Evolutionary conservation across 1,139 yeast genomes (phyloP), one percentile per base, ranked within the genome.

Genomic region (Yamadazyma triangularis): DNA sequence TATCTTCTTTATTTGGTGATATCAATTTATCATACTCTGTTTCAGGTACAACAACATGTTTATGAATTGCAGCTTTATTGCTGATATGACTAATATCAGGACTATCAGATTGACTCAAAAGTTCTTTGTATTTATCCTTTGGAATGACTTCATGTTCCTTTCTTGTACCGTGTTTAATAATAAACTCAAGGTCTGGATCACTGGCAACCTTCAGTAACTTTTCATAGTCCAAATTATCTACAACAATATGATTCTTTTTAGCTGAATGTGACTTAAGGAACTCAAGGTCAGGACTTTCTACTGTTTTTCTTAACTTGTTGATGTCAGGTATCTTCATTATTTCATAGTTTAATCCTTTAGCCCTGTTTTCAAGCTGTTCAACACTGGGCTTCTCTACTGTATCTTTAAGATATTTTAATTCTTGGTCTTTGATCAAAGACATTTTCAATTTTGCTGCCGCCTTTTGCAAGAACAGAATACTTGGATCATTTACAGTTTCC

Each of bases 401-500:
- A 8, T 19, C 29, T 13, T 37, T 31, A 30, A 58, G 34, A 4
- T 32, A 30, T 11, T 42, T 33, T 15, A 43, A 41, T 4, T 45
- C 49, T 3, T 39, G 31, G 2, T 33, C 29, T 5, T 40, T 42
- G 10, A 61, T 24, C 3, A 54, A 36, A 2, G 26, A 24, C 32
- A 47, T 37, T 16, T 47, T 48, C 24, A 40, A 25, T 3, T 32
- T 30, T 6, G 34, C 32, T 4, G 51, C 51, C 4, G 41, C 28
- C 8, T 28, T 29, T 10, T 37, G 28, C 10, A 61, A 30, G 28
- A 44, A 49, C 2, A 39, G 42, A 4, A 28, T 18, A 13, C 48
- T 40, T n/a, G 69, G 69, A 12, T 47, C 45, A 15, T 52, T 36
- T 1, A 63, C 53, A 7, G 45, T 33, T 22, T 43, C 44, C 11